Evolutionary conservation across 2,329 filamentous ascomycete genomes (phyloP).

Genomic region (Colletotrichum sp.): DNA sequence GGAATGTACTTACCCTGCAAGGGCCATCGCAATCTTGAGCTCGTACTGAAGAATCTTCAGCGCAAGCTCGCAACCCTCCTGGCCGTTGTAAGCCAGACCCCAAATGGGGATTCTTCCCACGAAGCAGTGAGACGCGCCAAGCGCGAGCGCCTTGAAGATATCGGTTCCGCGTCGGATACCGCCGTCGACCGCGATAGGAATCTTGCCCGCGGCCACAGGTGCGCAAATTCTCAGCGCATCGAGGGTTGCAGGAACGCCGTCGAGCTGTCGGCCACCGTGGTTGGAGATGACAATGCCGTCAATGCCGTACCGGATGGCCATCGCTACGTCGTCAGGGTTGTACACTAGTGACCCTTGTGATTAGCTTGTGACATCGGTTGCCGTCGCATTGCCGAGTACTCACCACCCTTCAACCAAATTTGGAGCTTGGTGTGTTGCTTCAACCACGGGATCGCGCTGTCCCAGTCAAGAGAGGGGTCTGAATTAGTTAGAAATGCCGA

Average conservation of each 20-base stretch:
- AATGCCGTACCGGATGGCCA: constrained; percentile 50
- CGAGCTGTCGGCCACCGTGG: constrained; percentile 66
- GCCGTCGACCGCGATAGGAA: constrained; percentile 63
- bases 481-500: neutral
- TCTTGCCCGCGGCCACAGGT: constrained; percentile 14
- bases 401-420: constrained; percentile 38
- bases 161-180: constrained; percentile 59
- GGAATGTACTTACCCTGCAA: neutral
- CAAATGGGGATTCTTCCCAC: constrained; percentile 5
- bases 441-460: constrained; percentile 52
- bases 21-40: constrained; percentile 30
- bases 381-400: constrained; percentile 33
- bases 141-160: constrained; percentile 57
- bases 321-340: constrained; percentile 42
- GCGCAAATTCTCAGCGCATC: constrained; percentile 56
- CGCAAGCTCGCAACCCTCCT: constrained; percentile 42
- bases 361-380: neutral
- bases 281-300: constrained; percentile 74
- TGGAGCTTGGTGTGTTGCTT: constrained; percentile 49
- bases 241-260: constrained; percentile 38
- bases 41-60: constrained; percentile 45
- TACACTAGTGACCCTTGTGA: constrained; percentile 23
- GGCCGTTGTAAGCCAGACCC: constrained; percentile 26
- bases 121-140: constrained; percentile 42
- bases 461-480: constrained; percentile 40